phyloP scores from a whole-genome alignment of 2,329 filamentous ascomycete genomes.

The Pezizomycotina sp. region DNA sequence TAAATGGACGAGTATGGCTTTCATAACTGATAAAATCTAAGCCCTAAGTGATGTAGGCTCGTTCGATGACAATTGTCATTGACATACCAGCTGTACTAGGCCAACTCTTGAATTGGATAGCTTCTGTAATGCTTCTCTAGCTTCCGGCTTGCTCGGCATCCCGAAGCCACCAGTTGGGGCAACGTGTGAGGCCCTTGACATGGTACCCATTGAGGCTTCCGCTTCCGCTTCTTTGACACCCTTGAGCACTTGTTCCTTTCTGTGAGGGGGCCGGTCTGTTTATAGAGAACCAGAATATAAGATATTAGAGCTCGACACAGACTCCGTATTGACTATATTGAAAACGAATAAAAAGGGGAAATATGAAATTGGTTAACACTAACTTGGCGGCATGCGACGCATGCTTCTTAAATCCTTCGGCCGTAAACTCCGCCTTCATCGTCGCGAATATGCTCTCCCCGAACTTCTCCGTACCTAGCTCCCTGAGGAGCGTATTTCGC shows the following conservation, averaged over 20 bases:
- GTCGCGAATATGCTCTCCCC: conserved; percentile 60
- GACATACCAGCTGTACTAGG: conserved; percentile 49
- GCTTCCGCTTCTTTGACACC: conserved; percentile 62
- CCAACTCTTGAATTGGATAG: conserved; percentile 38
- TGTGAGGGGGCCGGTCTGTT: conserved; percentile 47
- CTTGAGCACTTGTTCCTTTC: conserved; percentile 55
- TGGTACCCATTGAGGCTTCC: conserved; percentile 53
- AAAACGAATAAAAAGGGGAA: no score
- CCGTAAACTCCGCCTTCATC: conserved; percentile 49
- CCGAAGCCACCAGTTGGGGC: conserved; percentile 33
- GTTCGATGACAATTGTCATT: background rate
- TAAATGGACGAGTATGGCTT: no score
- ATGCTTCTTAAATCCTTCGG: conserved; percentile 53
- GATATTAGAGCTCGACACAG: no score
- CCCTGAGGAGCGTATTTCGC: conserved; percentile 55
- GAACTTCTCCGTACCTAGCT: conserved; percentile 65
- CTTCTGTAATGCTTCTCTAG: conserved; percentile 45
- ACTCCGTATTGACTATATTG: no score
- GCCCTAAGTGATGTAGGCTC: background rate
- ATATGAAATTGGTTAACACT: background rate
- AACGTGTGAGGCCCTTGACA: conserved; percentile 37
- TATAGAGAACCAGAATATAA: conserved; percentile 1
- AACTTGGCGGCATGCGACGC: conserved; percentile 43
- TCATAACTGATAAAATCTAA: background rate
- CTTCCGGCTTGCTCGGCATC: conserved; percentile 46